Evolutionary conservation across 1,284 basidiomycete species (phyloP).

Genomic region (Thelephora terrestris): DNA sequence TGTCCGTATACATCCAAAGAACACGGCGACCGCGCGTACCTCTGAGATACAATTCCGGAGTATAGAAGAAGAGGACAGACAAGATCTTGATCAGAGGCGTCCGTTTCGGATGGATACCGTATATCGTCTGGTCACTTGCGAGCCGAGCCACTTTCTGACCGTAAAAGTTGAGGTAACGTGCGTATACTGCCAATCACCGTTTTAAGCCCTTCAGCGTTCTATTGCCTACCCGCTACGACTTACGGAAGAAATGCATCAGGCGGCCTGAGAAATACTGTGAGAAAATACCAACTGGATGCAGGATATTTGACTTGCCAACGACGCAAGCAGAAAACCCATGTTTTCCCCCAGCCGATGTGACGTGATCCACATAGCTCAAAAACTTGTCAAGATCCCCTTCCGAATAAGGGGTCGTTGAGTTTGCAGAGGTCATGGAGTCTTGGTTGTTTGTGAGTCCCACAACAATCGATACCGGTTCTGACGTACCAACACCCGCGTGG

Average conservation of each 20-base stretch:
- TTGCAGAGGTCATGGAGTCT: constrained; percentile 32
- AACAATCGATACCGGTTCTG: background rate
- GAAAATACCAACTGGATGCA: background rate
- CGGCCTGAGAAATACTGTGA: constrained; percentile 23
- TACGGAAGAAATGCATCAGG: constrained; percentile 38
- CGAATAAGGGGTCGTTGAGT: constrained; percentile 32
- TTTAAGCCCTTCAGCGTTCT: background rate
- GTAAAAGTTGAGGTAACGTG: constrained; percentile 39
- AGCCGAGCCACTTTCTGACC: constrained; percentile 45
- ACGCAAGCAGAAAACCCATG: constrained; percentile 25
- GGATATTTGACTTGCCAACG: constrained; percentile 15
- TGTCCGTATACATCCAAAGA: constrained; percentile 2
- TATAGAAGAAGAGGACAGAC: constrained; percentile 32
- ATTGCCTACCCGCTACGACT: constrained; percentile 6
- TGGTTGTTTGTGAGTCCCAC: background rate
- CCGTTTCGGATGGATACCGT: constrained; percentile 17
- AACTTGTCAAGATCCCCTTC: constrained; percentile 21
- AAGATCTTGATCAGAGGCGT: constrained; percentile 24
- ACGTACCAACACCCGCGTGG: constrained; percentile 37
- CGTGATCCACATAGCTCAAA: constrained; percentile 21
- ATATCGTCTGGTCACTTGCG: constrained; percentile 32
- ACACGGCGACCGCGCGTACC: constrained; percentile 16
- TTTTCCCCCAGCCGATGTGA: constrained; percentile 15
- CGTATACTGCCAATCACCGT: constrained; percentile 23
- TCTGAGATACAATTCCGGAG: constrained; percentile 30